A percentile compares a stretch with the other conserved stretches of the same genome.
Conservation (phyloP, 2,329 filamentous ascomycete species). For the Arthrobotrys conoides region DNA sequence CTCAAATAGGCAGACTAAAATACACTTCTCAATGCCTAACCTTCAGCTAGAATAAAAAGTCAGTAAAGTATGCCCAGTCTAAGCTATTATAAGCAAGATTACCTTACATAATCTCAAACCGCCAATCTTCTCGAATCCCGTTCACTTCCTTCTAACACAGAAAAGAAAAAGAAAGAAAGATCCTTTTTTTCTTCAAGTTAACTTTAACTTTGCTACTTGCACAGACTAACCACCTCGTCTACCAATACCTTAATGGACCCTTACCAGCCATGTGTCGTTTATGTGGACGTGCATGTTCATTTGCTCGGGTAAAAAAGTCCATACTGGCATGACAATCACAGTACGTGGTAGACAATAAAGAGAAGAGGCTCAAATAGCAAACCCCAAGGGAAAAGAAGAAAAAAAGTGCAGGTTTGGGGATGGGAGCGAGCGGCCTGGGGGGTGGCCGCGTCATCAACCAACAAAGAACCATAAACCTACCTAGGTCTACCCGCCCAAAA, state of each 20-base stretch:
- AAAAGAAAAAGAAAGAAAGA: neutral
- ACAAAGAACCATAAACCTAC: neutral
- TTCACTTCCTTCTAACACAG: neutral
- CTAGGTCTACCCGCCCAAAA: neutral
- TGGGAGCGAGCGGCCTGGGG: neutral
- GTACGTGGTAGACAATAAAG: neutral
- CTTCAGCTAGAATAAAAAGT: neutral
- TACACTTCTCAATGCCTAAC: neutral
- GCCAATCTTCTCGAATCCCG: constrained; percentile 1
- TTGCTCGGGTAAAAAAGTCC: constrained; percentile 6
- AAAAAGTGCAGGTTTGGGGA: neutral
- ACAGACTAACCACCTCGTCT: constrained; percentile 10
- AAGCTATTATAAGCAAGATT: neutral
- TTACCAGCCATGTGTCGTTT: neutral
- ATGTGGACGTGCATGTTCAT: neutral
- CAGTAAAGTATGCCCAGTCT: neutral
- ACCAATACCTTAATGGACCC: constrained; percentile 3
- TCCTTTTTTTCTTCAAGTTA: neutral
- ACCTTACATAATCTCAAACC: constrained; percentile 6
- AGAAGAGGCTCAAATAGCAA: constrained; percentile 20
- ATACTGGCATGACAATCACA: neutral
- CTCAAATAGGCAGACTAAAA: neutral
- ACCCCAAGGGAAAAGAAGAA: neutral
- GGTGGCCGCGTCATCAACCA: constrained; percentile 17
- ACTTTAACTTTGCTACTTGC: neutral